These are phyloP conservation scores for Camellia oleifera DNA, from an alignment of 179 eudicot genomes.

Conservation along the genomic window DNA sequence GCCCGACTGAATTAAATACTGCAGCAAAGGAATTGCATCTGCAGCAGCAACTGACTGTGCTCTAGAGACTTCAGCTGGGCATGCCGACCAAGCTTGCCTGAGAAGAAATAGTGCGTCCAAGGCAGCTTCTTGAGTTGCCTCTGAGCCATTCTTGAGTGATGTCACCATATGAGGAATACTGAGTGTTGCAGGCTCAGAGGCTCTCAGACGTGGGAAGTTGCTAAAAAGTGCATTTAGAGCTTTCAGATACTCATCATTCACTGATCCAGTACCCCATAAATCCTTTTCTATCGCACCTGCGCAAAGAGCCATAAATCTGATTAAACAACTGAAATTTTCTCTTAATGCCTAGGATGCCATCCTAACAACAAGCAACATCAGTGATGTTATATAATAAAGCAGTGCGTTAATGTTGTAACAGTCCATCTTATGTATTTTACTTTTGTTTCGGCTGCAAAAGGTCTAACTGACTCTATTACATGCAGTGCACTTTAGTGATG, in stretches of 20 bases:
- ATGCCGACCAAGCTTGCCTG: constrained; percentile 99
- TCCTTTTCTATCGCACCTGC: constrained; percentile 97
- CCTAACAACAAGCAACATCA: constrained; percentile 1
- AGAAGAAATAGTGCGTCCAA: constrained; percentile 88
- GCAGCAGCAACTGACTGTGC: constrained; percentile 98
- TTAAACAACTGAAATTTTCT: constrained; percentile 6
- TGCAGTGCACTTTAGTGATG: constrained; percentile 7
- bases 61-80: constrained; percentile 94
- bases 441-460: not conserved
- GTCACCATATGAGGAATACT: constrained; percentile 97
- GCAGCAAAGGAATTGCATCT: constrained; percentile 92
- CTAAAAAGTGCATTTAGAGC: constrained; percentile 89
- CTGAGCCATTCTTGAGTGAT: constrained; percentile 86
- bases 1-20: constrained; percentile 88
- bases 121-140: constrained; percentile 97
- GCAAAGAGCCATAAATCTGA: constrained; percentile 18
- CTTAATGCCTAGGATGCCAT: not conserved
- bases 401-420: not conserved
- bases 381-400: not conserved
- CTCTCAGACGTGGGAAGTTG: constrained; percentile 94
- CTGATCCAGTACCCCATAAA: constrained; percentile 88
- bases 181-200: constrained; percentile 98
- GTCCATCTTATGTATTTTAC: not conserved
- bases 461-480: not conserved
- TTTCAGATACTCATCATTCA: constrained; percentile 86